Conservation (phyloP, 371 early-diverging fungal genomes). For the Umbelopsis sp. region DNA sequence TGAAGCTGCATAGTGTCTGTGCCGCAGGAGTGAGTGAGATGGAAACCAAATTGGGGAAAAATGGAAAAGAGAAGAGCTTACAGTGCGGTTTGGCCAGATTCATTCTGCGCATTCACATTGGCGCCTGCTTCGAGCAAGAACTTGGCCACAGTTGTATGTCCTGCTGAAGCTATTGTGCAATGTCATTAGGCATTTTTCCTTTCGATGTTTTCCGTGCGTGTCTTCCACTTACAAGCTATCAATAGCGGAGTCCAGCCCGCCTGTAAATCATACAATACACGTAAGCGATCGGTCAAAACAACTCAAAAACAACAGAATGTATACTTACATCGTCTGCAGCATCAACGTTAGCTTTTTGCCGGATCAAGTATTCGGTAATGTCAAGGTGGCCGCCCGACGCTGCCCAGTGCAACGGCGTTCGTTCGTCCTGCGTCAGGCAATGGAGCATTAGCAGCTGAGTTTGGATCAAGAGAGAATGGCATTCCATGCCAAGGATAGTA, state of each 20-base stretch:
- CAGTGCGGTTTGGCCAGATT: conserved; percentile 59
- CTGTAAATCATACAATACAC: conserved; percentile 22
- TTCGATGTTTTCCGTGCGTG: no score
- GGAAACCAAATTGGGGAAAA: not conserved
- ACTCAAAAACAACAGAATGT: not conserved
- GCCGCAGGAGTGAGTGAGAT: not conserved
- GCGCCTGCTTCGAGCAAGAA: conserved; percentile 52
- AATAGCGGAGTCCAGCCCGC: conserved; percentile 65
- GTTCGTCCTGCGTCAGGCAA: conserved; percentile 30
- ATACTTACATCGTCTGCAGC: conserved; percentile 54
- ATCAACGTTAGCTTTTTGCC: conserved; percentile 59
- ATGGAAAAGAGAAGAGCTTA: conserved; percentile 28
- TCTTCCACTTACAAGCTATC: conserved; percentile 54
- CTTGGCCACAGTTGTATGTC: conserved; percentile 46
- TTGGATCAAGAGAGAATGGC: not conserved
- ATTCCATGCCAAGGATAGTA: not conserved
- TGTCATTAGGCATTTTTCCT: not conserved
- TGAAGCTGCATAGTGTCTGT: conserved; percentile 60
- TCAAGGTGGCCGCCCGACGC: conserved; percentile 71
- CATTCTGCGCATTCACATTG: conserved; percentile 49
- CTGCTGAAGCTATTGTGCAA: conserved; percentile 51
- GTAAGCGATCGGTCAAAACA: not conserved
- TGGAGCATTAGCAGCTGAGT: not conserved
- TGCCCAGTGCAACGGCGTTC: conserved; percentile 53
- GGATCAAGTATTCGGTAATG: conserved; percentile 68